These are phyloP conservation scores for Aspergillus fumigatus DNA, from an alignment of 2,329 filamentous ascomycete genomes.

Conservation along the genomic window DNA sequence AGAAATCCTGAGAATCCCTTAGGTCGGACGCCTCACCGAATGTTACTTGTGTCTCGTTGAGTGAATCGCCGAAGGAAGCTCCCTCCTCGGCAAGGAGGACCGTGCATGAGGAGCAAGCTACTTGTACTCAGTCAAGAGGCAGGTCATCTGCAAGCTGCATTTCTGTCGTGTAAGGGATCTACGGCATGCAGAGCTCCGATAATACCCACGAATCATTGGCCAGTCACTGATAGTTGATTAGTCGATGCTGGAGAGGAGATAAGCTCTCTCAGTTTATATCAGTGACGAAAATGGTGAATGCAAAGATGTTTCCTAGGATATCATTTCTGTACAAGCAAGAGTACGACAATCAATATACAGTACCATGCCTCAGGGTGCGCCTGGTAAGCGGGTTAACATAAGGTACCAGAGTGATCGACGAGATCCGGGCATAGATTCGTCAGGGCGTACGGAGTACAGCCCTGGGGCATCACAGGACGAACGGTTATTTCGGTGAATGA, in stretches of 20 bases:
- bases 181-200: conserved; percentile 10
- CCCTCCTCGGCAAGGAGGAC: conserved; percentile 9
- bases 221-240: background rate
- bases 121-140: conserved; percentile 8
- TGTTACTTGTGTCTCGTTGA: conserved; percentile 1
- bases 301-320: background rate
- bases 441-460: background rate
- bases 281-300: background rate
- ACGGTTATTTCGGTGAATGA: background rate
- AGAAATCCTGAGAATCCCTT: conserved; percentile 5
- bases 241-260: background rate
- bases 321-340: background rate
- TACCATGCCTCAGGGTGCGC: background rate
- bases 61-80: conserved; percentile 1
- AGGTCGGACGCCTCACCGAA: background rate
- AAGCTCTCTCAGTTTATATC: background rate
- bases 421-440: background rate
- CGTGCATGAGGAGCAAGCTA: conserved; percentile 7
- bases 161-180: conserved; percentile 13
- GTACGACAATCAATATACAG: background rate
- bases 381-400: background rate
- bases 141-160: conserved; percentile 14
- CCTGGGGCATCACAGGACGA: background rate
- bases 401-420: background rate
- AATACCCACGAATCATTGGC: background rate